Percentiles rank a stretch among this genome's conserved stretches.
Evolutionary conservation across 441 rosid genomes (phyloP).

Genomic region (Bocquillonia castaneifolia): DNA sequence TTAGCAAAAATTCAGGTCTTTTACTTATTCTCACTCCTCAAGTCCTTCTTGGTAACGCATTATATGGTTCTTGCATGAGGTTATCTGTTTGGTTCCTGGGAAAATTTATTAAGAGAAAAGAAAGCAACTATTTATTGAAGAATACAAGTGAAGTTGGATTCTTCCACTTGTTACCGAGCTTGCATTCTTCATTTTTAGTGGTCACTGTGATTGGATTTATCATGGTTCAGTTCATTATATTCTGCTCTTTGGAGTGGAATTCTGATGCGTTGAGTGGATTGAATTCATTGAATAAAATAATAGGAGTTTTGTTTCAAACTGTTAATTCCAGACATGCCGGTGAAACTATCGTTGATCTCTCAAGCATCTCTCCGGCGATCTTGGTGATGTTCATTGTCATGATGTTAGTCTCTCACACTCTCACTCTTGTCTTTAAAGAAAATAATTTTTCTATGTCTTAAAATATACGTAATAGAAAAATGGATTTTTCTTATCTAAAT

Average conservation of each 20-base stretch:
- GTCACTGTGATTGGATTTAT: constrained; percentile 41
- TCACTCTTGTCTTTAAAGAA: neutral
- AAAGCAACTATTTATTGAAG: constrained; percentile 24
- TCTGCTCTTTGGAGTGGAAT: constrained; percentile 46
- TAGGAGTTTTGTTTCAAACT: constrained; percentile 39
- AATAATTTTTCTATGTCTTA: no score
- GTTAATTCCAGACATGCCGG: constrained; percentile 49
- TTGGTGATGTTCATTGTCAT: constrained; percentile 45
- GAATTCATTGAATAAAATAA: constrained; percentile 32
- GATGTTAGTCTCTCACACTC: constrained; percentile 43
- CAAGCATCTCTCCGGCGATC: constrained; percentile 41
- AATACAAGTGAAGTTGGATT: constrained; percentile 35
- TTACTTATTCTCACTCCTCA: constrained; percentile 49
- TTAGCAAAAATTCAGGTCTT: constrained; percentile 48
- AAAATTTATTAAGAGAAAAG: constrained; percentile 18
- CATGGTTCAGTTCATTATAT: constrained; percentile 26
- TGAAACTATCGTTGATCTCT: constrained; percentile 52
- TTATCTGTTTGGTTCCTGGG: constrained; percentile 32
- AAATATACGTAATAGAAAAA: no score
- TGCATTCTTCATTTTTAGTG: constrained; percentile 24
- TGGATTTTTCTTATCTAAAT: no score
- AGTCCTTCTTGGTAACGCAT: constrained; percentile 47
- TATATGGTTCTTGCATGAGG: constrained; percentile 42
- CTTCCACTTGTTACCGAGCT: constrained; percentile 34
- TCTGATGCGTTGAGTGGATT: constrained; percentile 26